Percentiles rank a stretch among this genome's conserved stretches.
These are phyloP conservation scores for Pichia ethanolica DNA, from an alignment of 805 yeast genomes.

Conservation along the genomic window DNA sequence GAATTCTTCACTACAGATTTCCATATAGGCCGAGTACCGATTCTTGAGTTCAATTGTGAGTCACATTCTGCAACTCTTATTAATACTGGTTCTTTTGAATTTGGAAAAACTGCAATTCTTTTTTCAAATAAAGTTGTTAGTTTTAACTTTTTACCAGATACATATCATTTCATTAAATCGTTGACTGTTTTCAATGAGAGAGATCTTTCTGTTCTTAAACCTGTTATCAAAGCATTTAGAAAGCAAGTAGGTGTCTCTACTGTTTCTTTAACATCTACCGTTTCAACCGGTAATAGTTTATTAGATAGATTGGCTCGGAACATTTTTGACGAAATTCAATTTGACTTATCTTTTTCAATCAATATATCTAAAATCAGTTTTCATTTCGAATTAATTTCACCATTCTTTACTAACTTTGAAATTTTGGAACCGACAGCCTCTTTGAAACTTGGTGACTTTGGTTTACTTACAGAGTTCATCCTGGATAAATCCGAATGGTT, in stretches of 20 bases:
- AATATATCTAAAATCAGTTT: not conserved
- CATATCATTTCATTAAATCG: constrained; percentile 15
- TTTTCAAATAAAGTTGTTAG: constrained; percentile 11
- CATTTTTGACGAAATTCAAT: not conserved
- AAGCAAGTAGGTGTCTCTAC: not conserved
- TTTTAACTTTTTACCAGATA: constrained; percentile 17
- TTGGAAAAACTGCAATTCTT: constrained; percentile 19
- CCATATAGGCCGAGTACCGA: constrained; percentile 3
- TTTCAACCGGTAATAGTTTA: not conserved
- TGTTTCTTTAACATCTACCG: not conserved
- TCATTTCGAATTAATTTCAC: constrained; percentile 11
- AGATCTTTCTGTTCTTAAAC: constrained; percentile 20
- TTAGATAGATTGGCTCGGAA: not conserved
- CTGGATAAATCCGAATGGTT: constrained; percentile 1
- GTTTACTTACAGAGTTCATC: constrained; percentile 4
- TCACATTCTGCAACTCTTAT: constrained; percentile 13
- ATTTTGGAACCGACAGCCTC: constrained; percentile 4
- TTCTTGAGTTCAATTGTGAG: constrained; percentile 13
- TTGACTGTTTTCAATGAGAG: constrained; percentile 16
- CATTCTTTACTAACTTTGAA: constrained; percentile 9
- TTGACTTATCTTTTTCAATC: constrained; percentile 1
- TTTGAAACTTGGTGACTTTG: constrained; percentile 3
- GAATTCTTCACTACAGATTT: constrained; percentile 8
- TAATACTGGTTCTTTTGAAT: constrained; percentile 16
- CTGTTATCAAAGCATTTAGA: constrained; percentile 10